These are phyloP conservation scores for Podospora comata DNA, from an alignment of 495 filamentous ascomycete genomes.

Conservation along the genomic window DNA sequence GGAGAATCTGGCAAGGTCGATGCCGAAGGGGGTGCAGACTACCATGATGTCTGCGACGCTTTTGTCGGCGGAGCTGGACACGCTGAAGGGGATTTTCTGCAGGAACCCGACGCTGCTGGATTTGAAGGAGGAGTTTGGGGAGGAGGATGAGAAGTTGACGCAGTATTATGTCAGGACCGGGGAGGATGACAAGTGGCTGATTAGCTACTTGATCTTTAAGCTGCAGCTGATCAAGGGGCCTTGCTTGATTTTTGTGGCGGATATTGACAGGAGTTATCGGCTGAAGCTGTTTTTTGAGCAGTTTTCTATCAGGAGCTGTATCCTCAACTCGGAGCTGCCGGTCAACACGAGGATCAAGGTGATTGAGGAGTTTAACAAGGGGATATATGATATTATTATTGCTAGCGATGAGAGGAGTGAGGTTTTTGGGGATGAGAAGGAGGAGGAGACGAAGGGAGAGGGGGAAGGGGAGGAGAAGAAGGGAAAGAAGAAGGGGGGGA, in stretches of 20 bases:
- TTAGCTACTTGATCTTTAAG: slow-evolving; percentile 92
- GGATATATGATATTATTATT: slow-evolving; percentile 88
- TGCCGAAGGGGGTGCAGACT: slow-evolving; percentile 84
- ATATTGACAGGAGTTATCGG: slow-evolving; percentile 90
- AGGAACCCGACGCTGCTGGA: slow-evolving; percentile 72
- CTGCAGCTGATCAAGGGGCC: slow-evolving; percentile 93
- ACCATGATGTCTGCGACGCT: slow-evolving; percentile 93
- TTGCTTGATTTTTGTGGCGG: slow-evolving; percentile 87
- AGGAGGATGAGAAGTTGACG: slow-evolving; percentile 66
- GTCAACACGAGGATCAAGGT: slow-evolving; percentile 91
- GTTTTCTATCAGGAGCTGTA: slow-evolving; percentile 89
- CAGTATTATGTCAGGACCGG: slow-evolving; percentile 81
- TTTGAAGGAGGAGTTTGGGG: slow-evolving; percentile 64
- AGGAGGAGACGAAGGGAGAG: slow-evolving; percentile 28
- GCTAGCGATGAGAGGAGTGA: slow-evolving; percentile 86
- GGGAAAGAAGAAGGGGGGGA: slow-evolving; percentile 34
- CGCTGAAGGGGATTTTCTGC: slow-evolving; percentile 81
- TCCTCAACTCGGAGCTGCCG: slow-evolving; percentile 92
- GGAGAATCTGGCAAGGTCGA: slow-evolving; percentile 64
- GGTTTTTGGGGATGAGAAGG: slow-evolving; percentile 61
- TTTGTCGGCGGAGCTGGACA: slow-evolving; percentile 79
- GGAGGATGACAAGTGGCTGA: slow-evolving; percentile 95
- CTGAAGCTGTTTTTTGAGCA: slow-evolving; percentile 96
- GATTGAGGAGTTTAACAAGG: slow-evolving; percentile 93
- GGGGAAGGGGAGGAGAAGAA: slow-evolving; percentile 21